Evolutionary conservation across 371 early-diverging fungal genomes (phyloP).

Genomic region (Chytridiales sp.): DNA sequence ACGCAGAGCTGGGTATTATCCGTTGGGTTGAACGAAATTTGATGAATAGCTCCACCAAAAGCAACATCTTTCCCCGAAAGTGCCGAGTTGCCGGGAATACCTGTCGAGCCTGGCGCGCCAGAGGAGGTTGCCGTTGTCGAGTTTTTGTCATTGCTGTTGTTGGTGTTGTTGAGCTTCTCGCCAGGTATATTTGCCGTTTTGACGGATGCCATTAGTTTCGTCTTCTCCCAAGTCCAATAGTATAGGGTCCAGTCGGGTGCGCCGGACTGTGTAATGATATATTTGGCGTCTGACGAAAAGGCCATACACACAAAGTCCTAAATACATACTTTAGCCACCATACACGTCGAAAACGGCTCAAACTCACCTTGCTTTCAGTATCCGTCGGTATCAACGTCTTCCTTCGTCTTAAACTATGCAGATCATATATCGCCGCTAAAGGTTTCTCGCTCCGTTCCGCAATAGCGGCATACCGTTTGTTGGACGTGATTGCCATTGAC

Average conservation of each 20-base stretch:
- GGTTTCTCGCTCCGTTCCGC: slow-evolving; percentile 47
- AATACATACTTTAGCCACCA: neutral
- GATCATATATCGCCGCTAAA: slow-evolving; percentile 39
- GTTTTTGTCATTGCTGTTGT: neutral
- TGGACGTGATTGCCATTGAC: slow-evolving; percentile 41
- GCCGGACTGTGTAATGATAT: slow-evolving; percentile 45
- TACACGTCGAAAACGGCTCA: neutral
- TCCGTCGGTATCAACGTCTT: slow-evolving; percentile 42
- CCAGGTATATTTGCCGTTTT: slow-evolving; percentile 27
- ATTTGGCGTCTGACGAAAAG: slow-evolving; percentile 51
- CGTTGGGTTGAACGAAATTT: slow-evolving; percentile 49
- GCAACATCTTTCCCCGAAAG: slow-evolving; percentile 3
- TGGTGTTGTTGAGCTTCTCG: slow-evolving; percentile 6
- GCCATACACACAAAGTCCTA: slow-evolving; percentile 50
- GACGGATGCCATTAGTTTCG: slow-evolving; percentile 46
- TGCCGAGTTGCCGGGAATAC: slow-evolving; percentile 2
- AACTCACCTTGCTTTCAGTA: slow-evolving; percentile 38
- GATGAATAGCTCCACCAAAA: slow-evolving; percentile 23
- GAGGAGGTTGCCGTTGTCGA: slow-evolving; percentile 6
- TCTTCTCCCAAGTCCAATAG: slow-evolving; percentile 58
- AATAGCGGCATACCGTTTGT: slow-evolving; percentile 52
- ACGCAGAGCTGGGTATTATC: slow-evolving; percentile 51
- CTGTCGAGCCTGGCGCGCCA: neutral
- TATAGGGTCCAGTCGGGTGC: slow-evolving; percentile 50
- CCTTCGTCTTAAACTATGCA: slow-evolving; percentile 42